Conservation (phyloP, 805 yeast genomes). For the Cyberlindnera euphorbiae region DNA sequence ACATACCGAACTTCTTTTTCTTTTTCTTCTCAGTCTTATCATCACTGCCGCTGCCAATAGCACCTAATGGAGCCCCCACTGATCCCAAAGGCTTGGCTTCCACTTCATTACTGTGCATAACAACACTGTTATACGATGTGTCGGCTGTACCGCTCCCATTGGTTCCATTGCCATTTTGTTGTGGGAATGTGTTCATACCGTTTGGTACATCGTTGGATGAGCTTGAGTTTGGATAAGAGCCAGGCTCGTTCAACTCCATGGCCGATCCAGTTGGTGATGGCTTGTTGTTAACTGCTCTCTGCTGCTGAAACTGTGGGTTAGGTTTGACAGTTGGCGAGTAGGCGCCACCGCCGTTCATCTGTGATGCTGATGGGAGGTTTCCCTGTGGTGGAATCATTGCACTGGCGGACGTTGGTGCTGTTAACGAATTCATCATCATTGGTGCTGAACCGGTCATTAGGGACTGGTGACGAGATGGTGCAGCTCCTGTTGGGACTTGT, state of each 20-base stretch:
- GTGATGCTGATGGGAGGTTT: constrained; percentile 2
- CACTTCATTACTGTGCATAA: background rate
- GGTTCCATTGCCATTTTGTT: no score
- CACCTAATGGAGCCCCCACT: constrained; percentile 5
- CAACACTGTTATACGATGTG: constrained; percentile 7
- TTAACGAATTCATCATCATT: no score
- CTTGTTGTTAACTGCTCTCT: constrained; percentile 1
- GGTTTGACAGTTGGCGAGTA: constrained; percentile 11
- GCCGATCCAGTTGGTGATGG: constrained; percentile 7
- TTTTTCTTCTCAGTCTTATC: constrained; percentile 6
- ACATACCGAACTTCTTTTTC: constrained; percentile 21
- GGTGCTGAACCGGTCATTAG: constrained; percentile 6
- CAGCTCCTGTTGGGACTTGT: constrained; percentile 5
- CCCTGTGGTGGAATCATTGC: constrained; percentile 1
- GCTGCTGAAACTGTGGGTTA: constrained; percentile 10
- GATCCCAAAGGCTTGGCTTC: constrained; percentile 12
- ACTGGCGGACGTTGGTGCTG: no score
- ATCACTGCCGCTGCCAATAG: background rate
- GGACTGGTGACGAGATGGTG: constrained; percentile 3
- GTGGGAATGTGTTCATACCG: no score
- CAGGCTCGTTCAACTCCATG: constrained; percentile 3
- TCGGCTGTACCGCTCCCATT: no score
- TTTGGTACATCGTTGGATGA: constrained; percentile 7
- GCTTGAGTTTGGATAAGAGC: constrained; percentile 8
- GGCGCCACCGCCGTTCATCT: constrained; percentile 6